Conservation (phyloP, 2,329 filamentous ascomycete genomes). For the Phaeoacremonium minimum region DNA sequence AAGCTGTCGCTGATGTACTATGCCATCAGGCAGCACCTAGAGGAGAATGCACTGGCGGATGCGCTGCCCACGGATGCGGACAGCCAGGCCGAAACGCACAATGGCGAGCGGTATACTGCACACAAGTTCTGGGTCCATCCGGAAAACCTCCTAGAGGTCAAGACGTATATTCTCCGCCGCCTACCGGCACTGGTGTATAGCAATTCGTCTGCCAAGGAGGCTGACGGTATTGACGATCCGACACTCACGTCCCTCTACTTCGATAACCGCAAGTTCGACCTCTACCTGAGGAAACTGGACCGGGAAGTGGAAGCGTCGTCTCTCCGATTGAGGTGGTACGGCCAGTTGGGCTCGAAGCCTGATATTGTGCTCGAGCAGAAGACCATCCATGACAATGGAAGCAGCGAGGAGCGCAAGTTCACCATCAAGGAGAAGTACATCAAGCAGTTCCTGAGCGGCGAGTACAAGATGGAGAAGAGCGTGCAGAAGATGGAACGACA, state of each 20-base stretch:
- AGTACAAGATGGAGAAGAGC: constrained; percentile 90
- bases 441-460: constrained; percentile 76
- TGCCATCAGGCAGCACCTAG: constrained; percentile 80
- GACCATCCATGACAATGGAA: constrained; percentile 70
- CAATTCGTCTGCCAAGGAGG: constrained; percentile 75
- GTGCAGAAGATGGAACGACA: constrained; percentile 81
- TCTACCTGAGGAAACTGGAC: constrained; percentile 84
- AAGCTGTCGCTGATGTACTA: constrained; percentile 94
- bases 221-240: constrained; percentile 78
- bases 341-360: constrained; percentile 71
- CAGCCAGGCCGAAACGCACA: constrained; percentile 51
- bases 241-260: constrained; percentile 96
- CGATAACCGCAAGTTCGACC: constrained; percentile 78
- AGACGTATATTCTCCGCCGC: constrained; percentile 88
- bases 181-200: constrained; percentile 92
- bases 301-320: constrained; percentile 73
- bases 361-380: constrained; percentile 90
- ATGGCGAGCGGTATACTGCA: constrained; percentile 73
- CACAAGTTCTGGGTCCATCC: constrained; percentile 97
- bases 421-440: constrained; percentile 93
- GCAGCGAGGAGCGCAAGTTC: constrained; percentile 75
- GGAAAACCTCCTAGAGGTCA: constrained; percentile 94
- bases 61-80: constrained; percentile 40
- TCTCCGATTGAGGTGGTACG: constrained; percentile 86
- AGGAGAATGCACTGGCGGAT: constrained; percentile 42